Conservation (phyloP, 1,284 basidiomycete species). For the Vanrija sp. region DNA sequence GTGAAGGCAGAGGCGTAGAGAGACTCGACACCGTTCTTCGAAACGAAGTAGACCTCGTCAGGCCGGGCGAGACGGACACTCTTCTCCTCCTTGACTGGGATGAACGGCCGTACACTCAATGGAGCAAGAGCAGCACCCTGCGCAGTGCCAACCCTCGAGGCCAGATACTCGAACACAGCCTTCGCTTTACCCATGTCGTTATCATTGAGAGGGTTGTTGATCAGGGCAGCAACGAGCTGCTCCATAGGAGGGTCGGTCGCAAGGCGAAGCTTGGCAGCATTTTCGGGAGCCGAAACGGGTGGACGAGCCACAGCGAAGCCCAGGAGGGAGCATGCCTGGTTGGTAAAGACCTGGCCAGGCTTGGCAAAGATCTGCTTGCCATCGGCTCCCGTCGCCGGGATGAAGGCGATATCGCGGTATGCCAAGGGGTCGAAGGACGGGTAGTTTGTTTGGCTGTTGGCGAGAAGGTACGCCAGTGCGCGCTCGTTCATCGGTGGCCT, state of each 20-base stretch:
- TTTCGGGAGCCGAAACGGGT: conserved; percentile 58
- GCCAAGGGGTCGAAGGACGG: conserved; percentile 57
- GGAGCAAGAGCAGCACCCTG: conserved; percentile 34
- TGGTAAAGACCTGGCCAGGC: conserved; percentile 70
- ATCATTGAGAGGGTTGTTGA: conserved; percentile 61
- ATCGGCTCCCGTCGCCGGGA: conserved; percentile 64
- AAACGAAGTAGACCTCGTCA: conserved; percentile 43
- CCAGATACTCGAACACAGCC: conserved; percentile 72
- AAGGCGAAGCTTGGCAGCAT: conserved; percentile 72
- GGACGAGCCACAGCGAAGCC: conserved; percentile 62
- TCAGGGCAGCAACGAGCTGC: conserved; percentile 62
- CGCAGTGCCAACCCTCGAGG: conserved; percentile 60
- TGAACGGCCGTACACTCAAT: conserved; percentile 42
- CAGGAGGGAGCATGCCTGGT: conserved; percentile 64
- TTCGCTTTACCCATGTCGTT: conserved; percentile 58
- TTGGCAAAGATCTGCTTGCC: conserved; percentile 58
- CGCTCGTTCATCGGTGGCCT: conserved; percentile 40
- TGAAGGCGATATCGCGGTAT: conserved; percentile 64
- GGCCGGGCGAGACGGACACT: conserved; percentile 29
- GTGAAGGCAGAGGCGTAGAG: conserved; percentile 57
- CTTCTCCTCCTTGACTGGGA: conserved; percentile 45
- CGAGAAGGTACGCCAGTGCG: conserved; percentile 74
- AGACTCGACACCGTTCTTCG: conserved; percentile 17
- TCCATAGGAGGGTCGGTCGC: conserved; percentile 67
- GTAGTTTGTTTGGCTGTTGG: conserved; percentile 64